Percentiles rank a stretch among this genome's conserved stretches.
Conservation (phyloP, 192 early-diverging fungal species). For the Gorgonomyces haynaldii region DNA sequence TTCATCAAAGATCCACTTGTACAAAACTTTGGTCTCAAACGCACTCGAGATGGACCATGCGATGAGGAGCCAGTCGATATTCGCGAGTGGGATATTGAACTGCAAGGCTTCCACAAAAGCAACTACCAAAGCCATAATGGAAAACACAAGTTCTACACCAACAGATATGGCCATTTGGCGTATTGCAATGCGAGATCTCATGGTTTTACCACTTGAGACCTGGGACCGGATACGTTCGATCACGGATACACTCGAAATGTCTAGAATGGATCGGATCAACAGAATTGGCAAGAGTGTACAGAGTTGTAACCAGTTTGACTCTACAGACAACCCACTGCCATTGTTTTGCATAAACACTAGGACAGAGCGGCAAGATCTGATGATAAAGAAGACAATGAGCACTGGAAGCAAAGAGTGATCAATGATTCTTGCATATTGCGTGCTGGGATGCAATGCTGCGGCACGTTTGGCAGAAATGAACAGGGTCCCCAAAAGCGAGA, state of each 20-base stretch:
- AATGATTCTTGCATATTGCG: not conserved
- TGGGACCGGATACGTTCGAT: not conserved
- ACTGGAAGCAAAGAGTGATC: not conserved
- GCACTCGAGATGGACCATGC: not conserved
- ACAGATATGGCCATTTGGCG: no score
- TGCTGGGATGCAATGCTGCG: not conserved
- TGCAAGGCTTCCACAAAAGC: no score
- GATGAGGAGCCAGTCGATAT: slow-evolving; percentile 3
- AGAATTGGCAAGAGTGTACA: slow-evolving; percentile 8
- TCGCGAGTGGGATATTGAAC: not conserved
- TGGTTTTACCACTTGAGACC: no score
- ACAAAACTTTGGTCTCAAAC: not conserved
- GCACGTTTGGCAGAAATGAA: slow-evolving; percentile 3
- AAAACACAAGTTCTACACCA: no score
- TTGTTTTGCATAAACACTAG: slow-evolving; percentile 6
- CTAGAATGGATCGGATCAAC: not conserved
- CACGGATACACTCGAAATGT: not conserved
- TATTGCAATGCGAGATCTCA: no score
- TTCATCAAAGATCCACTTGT: not conserved
- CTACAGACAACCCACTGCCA: slow-evolving; percentile 1
- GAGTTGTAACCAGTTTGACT: not conserved
- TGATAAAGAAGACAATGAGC: slow-evolving; percentile 1
- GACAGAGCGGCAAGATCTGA: not conserved
- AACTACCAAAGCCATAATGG: no score
- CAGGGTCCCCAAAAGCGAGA: slow-evolving; percentile 5